Base-by-base conservation (phyloP, 352 stramenopile species). In the Blastocystis sp. region DNA sequence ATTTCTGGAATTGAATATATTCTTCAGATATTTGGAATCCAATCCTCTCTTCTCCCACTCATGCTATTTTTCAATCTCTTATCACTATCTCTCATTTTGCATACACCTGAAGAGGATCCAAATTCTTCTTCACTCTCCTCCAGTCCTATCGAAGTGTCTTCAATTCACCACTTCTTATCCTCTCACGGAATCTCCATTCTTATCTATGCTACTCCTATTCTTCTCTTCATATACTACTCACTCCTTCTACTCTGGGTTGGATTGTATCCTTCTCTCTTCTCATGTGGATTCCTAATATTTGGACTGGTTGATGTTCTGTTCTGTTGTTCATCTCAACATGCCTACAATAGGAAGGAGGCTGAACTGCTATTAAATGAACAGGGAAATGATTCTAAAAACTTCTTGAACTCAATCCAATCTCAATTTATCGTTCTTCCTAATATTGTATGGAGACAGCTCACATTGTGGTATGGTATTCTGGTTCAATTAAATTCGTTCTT, bases 401-500 rank as follows among this genome's bases (percentile, higher is more conserved):
- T 56, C 5, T 54, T 78, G 14, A 51, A 78, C 11, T 78, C 66
- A n/a, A 19, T 78, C 14, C 27, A n/a, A 1, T 42, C 39, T 43
- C 43, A 42, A 4, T 61, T 43, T 39, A 29, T 59, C 14, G 9
- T 80, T 43, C 11, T 80, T 4, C 69, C 69, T 1, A 58, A 51
- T 3, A 12, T 24, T 32, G 5, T 19, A 2, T 39, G 39, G 43
- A 27, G 69, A 0, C 19, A 29, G 2, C 19, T 80, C 69, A 80
- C 69, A 5, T 42, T 80, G 0, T 59, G 24, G 46, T 80, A 59
- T 52, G 35, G 42, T 32, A 27, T 80, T 14, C 21, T 59, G 16
- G n/a, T 80, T 12, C 66, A 78, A 35, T 16, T 78, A 7, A 42
- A 78, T 27, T 37, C 39, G 12, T 78, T 78, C 43, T 35, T 58